Evolutionary conservation across 306 rosid species (phyloP), one percentile per base, ranked within the genome.

Genomic region (Myrica gale): DNA sequence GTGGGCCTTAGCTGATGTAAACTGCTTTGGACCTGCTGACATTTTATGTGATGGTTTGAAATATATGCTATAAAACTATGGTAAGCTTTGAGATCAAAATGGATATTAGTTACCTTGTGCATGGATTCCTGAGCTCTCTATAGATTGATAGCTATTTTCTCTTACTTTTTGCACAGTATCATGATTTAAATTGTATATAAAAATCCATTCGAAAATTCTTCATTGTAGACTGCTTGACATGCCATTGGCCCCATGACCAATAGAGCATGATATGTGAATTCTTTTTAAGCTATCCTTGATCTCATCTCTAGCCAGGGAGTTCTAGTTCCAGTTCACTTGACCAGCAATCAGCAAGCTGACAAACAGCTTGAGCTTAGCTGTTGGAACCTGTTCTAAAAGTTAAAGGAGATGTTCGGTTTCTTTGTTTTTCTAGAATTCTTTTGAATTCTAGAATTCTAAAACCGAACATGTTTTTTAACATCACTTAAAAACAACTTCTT

Each of bases 201-300:
- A 42, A n/a, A 32, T 44, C 15, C 13, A 26, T n/a, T 8, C 13
- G 0, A 16, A 41, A 60, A 60, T 26, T 60, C 11, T 60, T 60
- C 44, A 26, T 13, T 44, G 3, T 32, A 32, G 5, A 61, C n/a
- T 61, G 44, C 5, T 3, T 61, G 32, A 61, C 37, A 21, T 5
- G 4, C 43, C 4, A 21, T 23, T 61, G 37, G 37, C 5, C 9
- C 13, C 44, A 4, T 61, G 42, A 32, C 19, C n/a, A 1, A 17
- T 61, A 61, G 68, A 61, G 42, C 17, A 61, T 61, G 42, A 32
- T 61, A 61, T 61, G 16, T 61, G 68, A 17, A 61, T 61, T n/a
- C 43, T 43, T 37, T 61, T 61, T 61, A 43, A 32, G 68, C 19
- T 61, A 32, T n/a, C 68, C 45, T 61, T 26, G 19, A 61, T 42